Evolutionary conservation across 805 yeast genomes (phyloP), one percentile per base, ranked within the genome.

Genomic region (Cyberlindnera nakhonratchasimensis): DNA sequence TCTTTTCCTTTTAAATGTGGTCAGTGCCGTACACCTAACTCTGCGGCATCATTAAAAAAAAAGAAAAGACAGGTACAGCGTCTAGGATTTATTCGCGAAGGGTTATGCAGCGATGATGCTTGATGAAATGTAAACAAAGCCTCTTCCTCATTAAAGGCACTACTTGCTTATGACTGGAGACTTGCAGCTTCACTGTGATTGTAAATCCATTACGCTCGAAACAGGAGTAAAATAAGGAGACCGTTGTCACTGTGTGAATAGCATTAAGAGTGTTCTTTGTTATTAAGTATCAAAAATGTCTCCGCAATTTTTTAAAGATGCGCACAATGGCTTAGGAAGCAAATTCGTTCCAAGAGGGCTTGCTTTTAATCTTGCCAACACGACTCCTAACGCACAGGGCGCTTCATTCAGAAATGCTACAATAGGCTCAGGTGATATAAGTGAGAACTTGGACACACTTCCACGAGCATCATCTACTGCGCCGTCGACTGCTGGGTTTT

Each of bases 291-390:
- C n/a, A 17, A 37, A 3, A 5, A 56, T 55, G 59, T 35, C 55
- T 3, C 46, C 58, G 2, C 54, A 51, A 20, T 55, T 57, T 46
- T 55, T 55, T 38, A 54, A 57, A 24, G 59, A 55, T 33, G 53
- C 50, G 3, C 53, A 48, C 4, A 31, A 34, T 7, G 52, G 53
- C 4, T 36, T 48, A 26, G 55, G 40, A 29, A 53, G 35, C 40
- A 51, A 53, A 45, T 55, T 55, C 28, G 38, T 48, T 20, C 53
- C 61, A 17, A 39, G 58, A 25, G 19, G 48, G 10, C 48, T 57
- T 34, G 45, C 53, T 20, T 39, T 57, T 30, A 55, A 45, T 39
- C 29, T 55, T 26, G 52, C 42, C n/a, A 36, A 34, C 30, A 31
- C 26, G 32, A 39, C 17, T 13, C 24, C 37, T 5, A 36, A 22